Percentiles rank a stretch among this genome's conserved stretches.
Conservation (phyloP, 305 asterid species). For the Fraxinus velutina region DNA sequence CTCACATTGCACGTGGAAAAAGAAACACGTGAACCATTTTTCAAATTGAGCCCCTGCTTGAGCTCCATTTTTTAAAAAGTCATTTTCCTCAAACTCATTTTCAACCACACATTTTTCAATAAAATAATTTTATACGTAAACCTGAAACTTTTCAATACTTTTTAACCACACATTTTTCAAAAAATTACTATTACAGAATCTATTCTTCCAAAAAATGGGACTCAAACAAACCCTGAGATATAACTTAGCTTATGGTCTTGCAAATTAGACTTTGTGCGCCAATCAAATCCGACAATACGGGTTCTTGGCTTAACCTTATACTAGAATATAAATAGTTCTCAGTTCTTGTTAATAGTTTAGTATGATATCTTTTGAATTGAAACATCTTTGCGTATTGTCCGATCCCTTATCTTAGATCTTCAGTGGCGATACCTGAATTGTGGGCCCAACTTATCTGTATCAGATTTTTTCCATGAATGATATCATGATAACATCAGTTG, state of each 20-base stretch:
- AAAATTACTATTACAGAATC: not conserved
- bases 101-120: not conserved
- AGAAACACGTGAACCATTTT: not conserved
- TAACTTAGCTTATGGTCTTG: not conserved
- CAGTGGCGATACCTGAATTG: not conserved
- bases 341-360: not conserved
- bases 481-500: not conserved
- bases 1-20: not conserved
- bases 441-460: not conserved
- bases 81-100: not conserved
- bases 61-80: not conserved
- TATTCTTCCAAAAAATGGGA: not conserved
- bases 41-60: not conserved
- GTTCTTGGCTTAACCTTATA: not conserved
- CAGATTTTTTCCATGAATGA: conserved; percentile 4
- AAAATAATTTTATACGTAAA: not conserved
- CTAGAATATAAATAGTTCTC: not conserved
- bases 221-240: not conserved
- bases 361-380: not conserved
- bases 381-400: not conserved
- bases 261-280: not conserved
- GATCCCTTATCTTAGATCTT: not conserved
- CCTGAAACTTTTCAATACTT: not conserved
- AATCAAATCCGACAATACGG: not conserved
- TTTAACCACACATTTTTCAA: not conserved